phyloP scores from a whole-genome alignment of 108 stramenopile species.

The Cyclotella choctawhatcheeana region DNA sequence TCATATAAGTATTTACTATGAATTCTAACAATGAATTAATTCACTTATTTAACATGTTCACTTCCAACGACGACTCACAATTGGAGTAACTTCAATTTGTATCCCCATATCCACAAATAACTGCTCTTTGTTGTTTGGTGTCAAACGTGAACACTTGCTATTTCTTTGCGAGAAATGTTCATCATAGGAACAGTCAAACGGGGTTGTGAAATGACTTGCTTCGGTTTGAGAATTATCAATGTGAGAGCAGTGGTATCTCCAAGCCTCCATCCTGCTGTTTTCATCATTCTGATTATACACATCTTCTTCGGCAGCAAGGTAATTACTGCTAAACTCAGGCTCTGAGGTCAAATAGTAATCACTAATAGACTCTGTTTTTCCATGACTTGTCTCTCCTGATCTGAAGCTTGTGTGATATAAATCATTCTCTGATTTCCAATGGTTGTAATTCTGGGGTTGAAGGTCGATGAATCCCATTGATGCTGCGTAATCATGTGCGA shows the following conservation, averaged over 20 bases:
- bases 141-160: background rate
- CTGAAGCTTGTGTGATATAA: background rate
- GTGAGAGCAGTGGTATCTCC: too few species aligned
- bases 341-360: background rate
- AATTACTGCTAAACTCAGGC: background rate
- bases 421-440: background rate
- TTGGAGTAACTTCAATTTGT: constrained; percentile 20
- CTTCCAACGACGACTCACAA: constrained; percentile 3
- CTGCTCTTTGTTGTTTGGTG: constrained; percentile 13
- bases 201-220: background rate
- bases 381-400: too few species aligned
- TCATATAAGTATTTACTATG: too few species aligned
- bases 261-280: background rate
- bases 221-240: too few species aligned
- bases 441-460: background rate
- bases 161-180: background rate
- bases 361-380: background rate
- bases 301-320: background rate
- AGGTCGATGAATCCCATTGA: background rate
- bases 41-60: too few species aligned
- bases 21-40: too few species aligned
- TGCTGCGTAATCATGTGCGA: background rate
- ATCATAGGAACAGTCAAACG: background rate
- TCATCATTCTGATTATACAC: background rate
- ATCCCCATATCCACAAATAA: constrained; percentile 23